phyloP scores from a whole-genome alignment of 2,329 filamentous ascomycete genomes.

The Epichloe glyceriae region DNA sequence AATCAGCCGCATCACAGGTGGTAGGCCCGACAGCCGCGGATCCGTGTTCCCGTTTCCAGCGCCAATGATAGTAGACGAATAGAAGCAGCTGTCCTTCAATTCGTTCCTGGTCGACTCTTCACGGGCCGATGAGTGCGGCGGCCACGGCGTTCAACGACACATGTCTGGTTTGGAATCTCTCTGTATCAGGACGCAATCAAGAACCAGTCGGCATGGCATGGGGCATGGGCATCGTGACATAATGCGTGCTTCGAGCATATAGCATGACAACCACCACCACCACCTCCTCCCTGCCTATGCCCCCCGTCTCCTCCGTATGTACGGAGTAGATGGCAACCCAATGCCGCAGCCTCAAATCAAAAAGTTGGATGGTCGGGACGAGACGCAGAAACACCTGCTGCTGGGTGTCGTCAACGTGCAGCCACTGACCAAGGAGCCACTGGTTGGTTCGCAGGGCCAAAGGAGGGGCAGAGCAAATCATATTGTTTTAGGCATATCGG shows the following conservation, averaged over 20 bases:
- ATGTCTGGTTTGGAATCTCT: not conserved
- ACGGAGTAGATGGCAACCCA: not conserved
- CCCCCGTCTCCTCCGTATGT: too few species aligned
- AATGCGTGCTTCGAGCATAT: not conserved
- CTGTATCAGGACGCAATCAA: too few species aligned
- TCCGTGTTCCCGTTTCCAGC: too few species aligned
- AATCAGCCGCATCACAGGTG: too few species aligned
- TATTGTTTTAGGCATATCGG: not conserved
- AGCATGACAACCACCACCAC: not conserved
- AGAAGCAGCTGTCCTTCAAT: too few species aligned
- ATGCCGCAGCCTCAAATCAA: not conserved
- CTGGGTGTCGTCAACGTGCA: conserved; percentile 15
- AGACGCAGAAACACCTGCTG: conserved; percentile 5
- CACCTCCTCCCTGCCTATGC: not conserved
- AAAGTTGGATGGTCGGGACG: conserved; percentile 9
- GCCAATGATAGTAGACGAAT: too few species aligned
- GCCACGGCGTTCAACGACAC: not conserved
- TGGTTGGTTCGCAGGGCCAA: not conserved
- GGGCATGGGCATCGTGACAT: not conserved
- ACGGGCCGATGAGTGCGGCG: too few species aligned
- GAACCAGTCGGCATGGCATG: too few species aligned
- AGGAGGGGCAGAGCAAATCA: not conserved
- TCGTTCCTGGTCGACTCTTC: too few species aligned
- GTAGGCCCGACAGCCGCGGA: too few species aligned
- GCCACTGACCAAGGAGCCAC: not conserved